Evolutionary conservation across 2,329 filamentous ascomycete genomes (phyloP), one percentile per base, ranked within the genome.

Genomic region (Fusarium sp.): DNA sequence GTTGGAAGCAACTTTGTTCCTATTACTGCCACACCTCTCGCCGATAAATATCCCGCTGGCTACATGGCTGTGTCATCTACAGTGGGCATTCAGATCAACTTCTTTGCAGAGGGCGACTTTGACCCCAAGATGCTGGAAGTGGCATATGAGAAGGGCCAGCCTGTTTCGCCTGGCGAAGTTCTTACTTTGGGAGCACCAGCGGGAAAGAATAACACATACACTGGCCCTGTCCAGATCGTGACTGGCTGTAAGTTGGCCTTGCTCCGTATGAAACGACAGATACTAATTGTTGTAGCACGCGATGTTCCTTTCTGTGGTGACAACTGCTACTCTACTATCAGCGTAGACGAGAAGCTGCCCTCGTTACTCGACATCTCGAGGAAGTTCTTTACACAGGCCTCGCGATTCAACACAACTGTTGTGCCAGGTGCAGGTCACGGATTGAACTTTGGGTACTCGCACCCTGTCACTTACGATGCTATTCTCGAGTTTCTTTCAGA

Each of bases 271-370:
- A 33, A 33, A 33, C 31, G 11, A 33, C 31, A 33, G 12, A 33
- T 33, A 13, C 12, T 33, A 13, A 33, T 33, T 13, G 31, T 33
- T 20, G 7, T 20, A 86, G 85, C 85, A 26, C 79, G 80, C 18
- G 87, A 90, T 55, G 66, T 87, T 17, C 86, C 88, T 11, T 92
- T 90, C 79, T 92, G 91, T 67, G 90, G 90, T 7, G 88, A 89
- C 33, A 87, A 92, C 79, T 92, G 90, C 81, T 77, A 83, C 7
- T 82, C 80, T 26, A 88, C 85, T 0, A 82, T 81, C 20, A 73
- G 79, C 45, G 79, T 84, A 3, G 75, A 80, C 12, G 73, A 81
- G 60, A 74, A 80, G 2, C 85, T 82, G 35, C 84, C 77, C 10
- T 75, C 82, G 35, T 72, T 90, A 48, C 85, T 87, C 3, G 85